phyloP scores from a whole-genome alignment of 164 flowering plant species.

The Houttuynia cordata region DNA sequence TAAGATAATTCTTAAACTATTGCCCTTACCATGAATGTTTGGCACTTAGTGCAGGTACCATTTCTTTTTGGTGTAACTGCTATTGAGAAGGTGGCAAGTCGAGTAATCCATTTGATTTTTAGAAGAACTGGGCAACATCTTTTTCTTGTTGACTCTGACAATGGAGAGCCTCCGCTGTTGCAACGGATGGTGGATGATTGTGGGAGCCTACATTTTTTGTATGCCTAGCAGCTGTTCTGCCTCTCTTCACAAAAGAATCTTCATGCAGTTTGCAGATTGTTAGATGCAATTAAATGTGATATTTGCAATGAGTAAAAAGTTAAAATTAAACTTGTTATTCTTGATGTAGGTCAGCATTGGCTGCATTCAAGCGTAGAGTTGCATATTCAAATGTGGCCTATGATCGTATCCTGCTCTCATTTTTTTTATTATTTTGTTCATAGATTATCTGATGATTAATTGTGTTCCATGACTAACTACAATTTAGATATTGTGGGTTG shows the following conservation, averaged over 20 bases:
- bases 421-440: not conserved
- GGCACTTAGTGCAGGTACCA: conserved; percentile 52
- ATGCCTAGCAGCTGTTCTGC: conserved; percentile 9
- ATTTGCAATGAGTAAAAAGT: no score
- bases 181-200: conserved; percentile 67
- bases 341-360: conserved; percentile 69
- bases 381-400: conserved; percentile 75
- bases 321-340: not conserved
- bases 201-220: conserved; percentile 62
- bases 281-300: not conserved
- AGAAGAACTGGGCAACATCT: conserved; percentile 97
- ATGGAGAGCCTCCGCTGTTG: conserved; percentile 76
- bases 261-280: not conserved
- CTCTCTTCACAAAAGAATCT: not conserved
- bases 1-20: not conserved
- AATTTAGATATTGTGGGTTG: conserved; percentile 88
- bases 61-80: conserved; percentile 80
- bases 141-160: conserved; percentile 72
- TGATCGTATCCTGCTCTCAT: conserved; percentile 72
- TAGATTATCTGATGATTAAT: conserved; percentile 14
- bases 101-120: conserved; percentile 71
- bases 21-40: not conserved
- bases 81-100: conserved; percentile 58
- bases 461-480: conserved; percentile 23
- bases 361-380: conserved; percentile 75